These are phyloP conservation scores for Candida rishiriensis DNA, from an alignment of 805 yeast genomes.

Conservation along the genomic window DNA sequence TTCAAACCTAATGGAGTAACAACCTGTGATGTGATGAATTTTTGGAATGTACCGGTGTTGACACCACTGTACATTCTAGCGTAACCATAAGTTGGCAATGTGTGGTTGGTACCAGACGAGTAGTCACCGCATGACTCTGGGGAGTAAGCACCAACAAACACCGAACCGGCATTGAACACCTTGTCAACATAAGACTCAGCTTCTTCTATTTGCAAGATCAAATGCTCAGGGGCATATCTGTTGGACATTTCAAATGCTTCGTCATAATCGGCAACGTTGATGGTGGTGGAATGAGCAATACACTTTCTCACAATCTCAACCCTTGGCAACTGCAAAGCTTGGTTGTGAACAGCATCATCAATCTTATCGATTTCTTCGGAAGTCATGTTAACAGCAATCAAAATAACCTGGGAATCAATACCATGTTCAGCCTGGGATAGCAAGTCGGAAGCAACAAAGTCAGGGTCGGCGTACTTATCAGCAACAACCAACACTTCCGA, in stretches of 20 bases:
- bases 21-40: slow-evolving; percentile 90
- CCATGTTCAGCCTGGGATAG: slow-evolving; percentile 99
- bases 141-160: slow-evolving; percentile 92
- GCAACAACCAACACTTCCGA: slow-evolving; percentile 96
- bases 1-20: slow-evolving; percentile 80
- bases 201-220: slow-evolving; percentile 82
- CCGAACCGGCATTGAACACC: slow-evolving; percentile 92
- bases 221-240: slow-evolving; percentile 95
- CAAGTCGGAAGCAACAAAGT: slow-evolving; percentile 94
- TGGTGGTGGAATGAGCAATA: slow-evolving; percentile 84
- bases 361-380: slow-evolving; percentile 57
- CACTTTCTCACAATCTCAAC: slow-evolving; percentile 90
- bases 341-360: slow-evolving; percentile 78
- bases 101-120: slow-evolving; percentile 97
- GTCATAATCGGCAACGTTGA: slow-evolving; percentile 62
- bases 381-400: slow-evolving; percentile 74
- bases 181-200: slow-evolving; percentile 67
- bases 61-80: slow-evolving; percentile 98
- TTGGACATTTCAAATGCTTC: slow-evolving; percentile 88
- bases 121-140: slow-evolving; percentile 99
- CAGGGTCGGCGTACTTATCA: slow-evolving; percentile 83
- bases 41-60: slow-evolving; percentile 92
- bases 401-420: slow-evolving; percentile 92
- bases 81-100: slow-evolving; percentile 97
- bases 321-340: slow-evolving; percentile 82